Percentiles rank a stretch among this genome's conserved stretches.
phyloP scores from a whole-genome alignment of 108 stramenopile genomes.

The Skeletonema potamos region DNA sequence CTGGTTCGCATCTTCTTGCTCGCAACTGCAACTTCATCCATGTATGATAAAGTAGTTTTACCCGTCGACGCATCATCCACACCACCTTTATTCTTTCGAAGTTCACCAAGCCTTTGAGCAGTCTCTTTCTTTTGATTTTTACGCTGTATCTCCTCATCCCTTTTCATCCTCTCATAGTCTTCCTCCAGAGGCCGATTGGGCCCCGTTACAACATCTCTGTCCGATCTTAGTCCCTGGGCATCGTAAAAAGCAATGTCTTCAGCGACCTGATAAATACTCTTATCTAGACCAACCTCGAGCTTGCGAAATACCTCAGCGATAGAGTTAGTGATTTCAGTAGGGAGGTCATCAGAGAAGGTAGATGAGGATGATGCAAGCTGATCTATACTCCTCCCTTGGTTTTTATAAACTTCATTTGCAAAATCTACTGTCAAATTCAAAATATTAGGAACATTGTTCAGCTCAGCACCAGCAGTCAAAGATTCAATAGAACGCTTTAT shows the following conservation, averaged over 20 bases:
- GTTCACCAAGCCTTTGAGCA: neutral
- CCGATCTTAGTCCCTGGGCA: slow-evolving; percentile 30
- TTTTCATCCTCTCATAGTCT: slow-evolving; percentile 38
- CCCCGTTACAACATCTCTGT: slow-evolving; percentile 34
- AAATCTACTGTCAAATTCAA: slow-evolving; percentile 45
- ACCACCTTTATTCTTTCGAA: slow-evolving; percentile 3
- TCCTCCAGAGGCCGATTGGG: slow-evolving; percentile 32
- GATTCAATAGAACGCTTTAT: slow-evolving; percentile 44
- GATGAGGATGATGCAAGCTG: slow-evolving; percentile 29
- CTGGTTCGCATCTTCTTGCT: slow-evolving; percentile 51
- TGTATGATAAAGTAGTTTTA: slow-evolving; percentile 10
- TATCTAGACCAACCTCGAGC: slow-evolving; percentile 41
- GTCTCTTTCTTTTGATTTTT: slow-evolving; percentile 18
- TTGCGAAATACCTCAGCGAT: slow-evolving; percentile 39
- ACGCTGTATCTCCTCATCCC: slow-evolving; percentile 17
- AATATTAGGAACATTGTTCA: slow-evolving; percentile 27
- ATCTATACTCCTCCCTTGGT: slow-evolving; percentile 17
- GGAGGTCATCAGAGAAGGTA: slow-evolving; percentile 27
- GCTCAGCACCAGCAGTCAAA: slow-evolving; percentile 13
- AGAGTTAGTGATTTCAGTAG: slow-evolving; percentile 37
- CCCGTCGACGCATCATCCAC: slow-evolving; percentile 6
- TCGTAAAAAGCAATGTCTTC: slow-evolving; percentile 49
- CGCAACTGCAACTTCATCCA: slow-evolving; percentile 26
- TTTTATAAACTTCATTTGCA: slow-evolving; percentile 40
- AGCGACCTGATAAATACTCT: slow-evolving; percentile 33